Evolutionary conservation across 2,329 filamentous ascomycete species (phyloP).

Genomic region (Hypomyces perniciosus): DNA sequence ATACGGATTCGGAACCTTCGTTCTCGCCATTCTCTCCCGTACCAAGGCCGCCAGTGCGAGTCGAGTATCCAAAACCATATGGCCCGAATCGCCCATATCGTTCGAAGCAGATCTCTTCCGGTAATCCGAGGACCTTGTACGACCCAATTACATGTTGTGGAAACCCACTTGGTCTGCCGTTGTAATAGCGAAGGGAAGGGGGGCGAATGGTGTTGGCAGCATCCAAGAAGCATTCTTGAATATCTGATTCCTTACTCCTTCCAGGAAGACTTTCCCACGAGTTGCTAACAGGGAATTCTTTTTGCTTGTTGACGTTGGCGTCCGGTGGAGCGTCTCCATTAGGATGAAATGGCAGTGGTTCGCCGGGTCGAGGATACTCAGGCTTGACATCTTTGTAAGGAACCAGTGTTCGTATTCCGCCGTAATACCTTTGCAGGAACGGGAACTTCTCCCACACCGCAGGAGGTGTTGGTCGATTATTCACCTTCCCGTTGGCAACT

Average conservation of each 20-base stretch:
- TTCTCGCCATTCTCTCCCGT: constrained; percentile 79
- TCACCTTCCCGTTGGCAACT: constrained; percentile 46
- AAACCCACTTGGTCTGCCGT: constrained; percentile 76
- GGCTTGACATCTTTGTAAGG: constrained; percentile 60
- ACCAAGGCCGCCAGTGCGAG: constrained; percentile 71
- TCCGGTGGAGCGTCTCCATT: constrained; percentile 12
- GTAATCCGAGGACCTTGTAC: constrained; percentile 70
- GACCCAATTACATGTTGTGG: constrained; percentile 83
- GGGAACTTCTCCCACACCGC: constrained; percentile 78
- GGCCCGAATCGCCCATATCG: constrained; percentile 81
- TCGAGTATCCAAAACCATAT: constrained; percentile 84
- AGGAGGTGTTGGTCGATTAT: constrained; percentile 50
- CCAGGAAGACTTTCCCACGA: constrained; percentile 30
- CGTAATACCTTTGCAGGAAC: constrained; percentile 84
- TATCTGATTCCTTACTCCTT: constrained; percentile 39
- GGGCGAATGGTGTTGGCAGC: constrained; percentile 56
- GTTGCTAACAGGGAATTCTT: constrained; percentile 23
- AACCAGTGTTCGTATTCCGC: constrained; percentile 70
- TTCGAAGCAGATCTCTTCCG: constrained; percentile 88
- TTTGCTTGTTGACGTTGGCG: constrained; percentile 11
- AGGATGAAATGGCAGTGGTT: constrained; percentile 31
- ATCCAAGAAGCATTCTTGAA: constrained; percentile 76
- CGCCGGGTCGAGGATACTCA: constrained; percentile 71
- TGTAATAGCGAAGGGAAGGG: constrained; percentile 66
- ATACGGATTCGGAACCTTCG: constrained; percentile 74